phyloP scores from a whole-genome alignment of 306 rosid species.

The Prunus fruticosa region DNA sequence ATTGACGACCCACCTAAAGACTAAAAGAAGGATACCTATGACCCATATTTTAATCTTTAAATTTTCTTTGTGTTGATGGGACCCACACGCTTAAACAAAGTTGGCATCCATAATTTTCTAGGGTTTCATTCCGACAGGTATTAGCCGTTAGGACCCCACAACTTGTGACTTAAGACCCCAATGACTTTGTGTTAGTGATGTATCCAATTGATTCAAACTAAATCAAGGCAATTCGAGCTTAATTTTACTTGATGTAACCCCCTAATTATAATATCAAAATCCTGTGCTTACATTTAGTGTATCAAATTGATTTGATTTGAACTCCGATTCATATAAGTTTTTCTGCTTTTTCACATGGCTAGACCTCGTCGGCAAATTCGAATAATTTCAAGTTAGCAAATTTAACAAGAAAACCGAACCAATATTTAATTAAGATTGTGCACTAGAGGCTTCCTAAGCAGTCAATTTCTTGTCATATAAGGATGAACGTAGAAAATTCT shows the following conservation, averaged over 20 bases:
- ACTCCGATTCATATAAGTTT: too few species aligned
- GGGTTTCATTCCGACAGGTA: constrained; percentile 54
- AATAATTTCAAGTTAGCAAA: not conserved
- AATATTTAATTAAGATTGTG: not conserved
- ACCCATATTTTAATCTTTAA: constrained; percentile 21
- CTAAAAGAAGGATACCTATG: constrained; percentile 19
- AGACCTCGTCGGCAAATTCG: accelerated
- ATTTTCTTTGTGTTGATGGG: constrained; percentile 35
- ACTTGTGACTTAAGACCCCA: constrained; percentile 28
- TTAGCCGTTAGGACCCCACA: constrained; percentile 70
- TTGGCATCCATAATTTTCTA: constrained; percentile 65
- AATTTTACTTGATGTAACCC: constrained; percentile 24
- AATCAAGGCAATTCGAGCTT: constrained; percentile 24
- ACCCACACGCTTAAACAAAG: constrained; percentile 83
- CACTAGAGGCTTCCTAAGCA: not conserved
- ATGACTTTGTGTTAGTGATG: constrained; percentile 6
- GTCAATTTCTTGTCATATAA: constrained; percentile 25
- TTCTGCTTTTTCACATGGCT: accelerated
- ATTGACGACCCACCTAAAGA: constrained; percentile 82
- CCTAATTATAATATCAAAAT: constrained; percentile 6
- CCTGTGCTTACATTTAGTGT: not conserved
- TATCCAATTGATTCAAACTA: constrained; percentile 18
- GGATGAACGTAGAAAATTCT: not conserved
- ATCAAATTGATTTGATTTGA: not conserved
- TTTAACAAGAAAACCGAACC: not conserved